Percentiles rank a stretch among this genome's conserved stretches.
Evolutionary conservation across 148 eudicot genomes (phyloP).

Genomic region (Diospyros lotus): DNA sequence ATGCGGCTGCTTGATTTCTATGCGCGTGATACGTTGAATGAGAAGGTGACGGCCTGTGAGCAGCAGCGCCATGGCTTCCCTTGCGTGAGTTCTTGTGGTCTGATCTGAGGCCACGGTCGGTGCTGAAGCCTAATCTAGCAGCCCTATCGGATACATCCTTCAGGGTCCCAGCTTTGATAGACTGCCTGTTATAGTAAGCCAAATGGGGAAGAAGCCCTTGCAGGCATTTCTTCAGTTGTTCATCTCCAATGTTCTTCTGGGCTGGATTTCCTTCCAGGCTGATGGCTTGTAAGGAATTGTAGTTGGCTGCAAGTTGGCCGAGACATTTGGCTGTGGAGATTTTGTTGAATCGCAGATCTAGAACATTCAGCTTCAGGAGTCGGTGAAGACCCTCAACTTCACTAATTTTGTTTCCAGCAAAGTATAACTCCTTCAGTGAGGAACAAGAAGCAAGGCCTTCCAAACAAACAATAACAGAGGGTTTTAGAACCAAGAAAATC

Average conservation of each 20-base stretch:
- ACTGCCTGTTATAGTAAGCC: slow-evolving; percentile 73
- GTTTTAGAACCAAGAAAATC: slow-evolving; percentile 1
- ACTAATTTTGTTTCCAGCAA: slow-evolving; percentile 92
- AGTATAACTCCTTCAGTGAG: slow-evolving; percentile 75
- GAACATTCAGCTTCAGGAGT: slow-evolving; percentile 73
- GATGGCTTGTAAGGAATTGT: slow-evolving; percentile 81
- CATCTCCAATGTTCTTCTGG: slow-evolving; percentile 92
- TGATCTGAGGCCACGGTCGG: slow-evolving; percentile 52
- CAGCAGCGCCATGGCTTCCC: slow-evolving; percentile 28
- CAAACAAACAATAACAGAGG: background rate
- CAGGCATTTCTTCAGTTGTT: slow-evolving; percentile 72
- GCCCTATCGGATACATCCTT: slow-evolving; percentile 67
- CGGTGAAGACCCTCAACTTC: slow-evolving; percentile 99
- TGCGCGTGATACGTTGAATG: slow-evolving; percentile 36
- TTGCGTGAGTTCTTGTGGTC: slow-evolving; percentile 58
- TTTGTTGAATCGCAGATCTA: slow-evolving; percentile 89
- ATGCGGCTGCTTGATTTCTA: slow-evolving; percentile 34
- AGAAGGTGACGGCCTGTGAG: slow-evolving; percentile 34
- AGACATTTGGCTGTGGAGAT: slow-evolving; percentile 81
- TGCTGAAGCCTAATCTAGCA: slow-evolving; percentile 54
- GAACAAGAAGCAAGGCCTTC: slow-evolving; percentile 91
- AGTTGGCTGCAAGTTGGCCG: slow-evolving; percentile 94
- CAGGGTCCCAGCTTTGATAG: slow-evolving; percentile 54
- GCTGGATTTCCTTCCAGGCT: slow-evolving; percentile 97
- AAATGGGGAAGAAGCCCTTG: slow-evolving; percentile 73